These are phyloP conservation scores for Clohesyomyces aquaticus DNA, from an alignment of 495 filamentous ascomycete genomes.

Conservation along the genomic window DNA sequence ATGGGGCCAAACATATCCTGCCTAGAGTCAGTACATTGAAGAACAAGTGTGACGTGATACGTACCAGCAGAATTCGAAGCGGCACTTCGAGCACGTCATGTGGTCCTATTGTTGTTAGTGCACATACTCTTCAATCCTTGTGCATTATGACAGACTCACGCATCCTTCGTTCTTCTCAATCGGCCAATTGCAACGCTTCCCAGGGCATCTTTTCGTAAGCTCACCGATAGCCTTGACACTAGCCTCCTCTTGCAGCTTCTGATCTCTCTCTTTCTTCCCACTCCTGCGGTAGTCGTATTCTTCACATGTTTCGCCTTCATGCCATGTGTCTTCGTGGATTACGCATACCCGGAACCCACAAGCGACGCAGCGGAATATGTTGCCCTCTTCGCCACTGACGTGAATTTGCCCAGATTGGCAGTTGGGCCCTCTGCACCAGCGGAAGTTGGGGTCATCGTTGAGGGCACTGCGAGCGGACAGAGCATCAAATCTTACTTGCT, in stretches of 20 bases:
- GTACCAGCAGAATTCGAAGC: slow-evolving; percentile 47
- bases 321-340: slow-evolving; percentile 47
- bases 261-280: slow-evolving; percentile 33
- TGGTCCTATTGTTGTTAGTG: not conserved
- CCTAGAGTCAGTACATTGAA: too few relatives aligned
- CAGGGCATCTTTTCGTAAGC: slow-evolving; percentile 45
- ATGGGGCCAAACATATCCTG: slow-evolving; percentile 39
- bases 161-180: slow-evolving; percentile 47
- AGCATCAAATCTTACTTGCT: slow-evolving; percentile 39
- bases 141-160: slow-evolving; percentile 45
- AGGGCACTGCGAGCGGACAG: slow-evolving; percentile 37
- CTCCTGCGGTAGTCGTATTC: slow-evolving; percentile 45
- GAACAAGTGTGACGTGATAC: too few relatives aligned
- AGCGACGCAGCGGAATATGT: slow-evolving; percentile 45
- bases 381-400: slow-evolving; percentile 28
- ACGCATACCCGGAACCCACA: slow-evolving; percentile 51
- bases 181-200: slow-evolving; percentile 36
- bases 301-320: slow-evolving; percentile 49
- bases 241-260: slow-evolving; percentile 37
- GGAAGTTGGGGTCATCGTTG: slow-evolving; percentile 46
- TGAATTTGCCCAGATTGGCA: slow-evolving; percentile 51
- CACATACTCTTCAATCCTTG: slow-evolving; percentile 32
- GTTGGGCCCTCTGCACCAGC: slow-evolving; percentile 45
- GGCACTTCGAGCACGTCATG: slow-evolving; percentile 35
- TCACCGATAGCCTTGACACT: slow-evolving; percentile 32